Conservation (phyloP, 345 rosid genomes). For the Triadica sebifera region DNA sequence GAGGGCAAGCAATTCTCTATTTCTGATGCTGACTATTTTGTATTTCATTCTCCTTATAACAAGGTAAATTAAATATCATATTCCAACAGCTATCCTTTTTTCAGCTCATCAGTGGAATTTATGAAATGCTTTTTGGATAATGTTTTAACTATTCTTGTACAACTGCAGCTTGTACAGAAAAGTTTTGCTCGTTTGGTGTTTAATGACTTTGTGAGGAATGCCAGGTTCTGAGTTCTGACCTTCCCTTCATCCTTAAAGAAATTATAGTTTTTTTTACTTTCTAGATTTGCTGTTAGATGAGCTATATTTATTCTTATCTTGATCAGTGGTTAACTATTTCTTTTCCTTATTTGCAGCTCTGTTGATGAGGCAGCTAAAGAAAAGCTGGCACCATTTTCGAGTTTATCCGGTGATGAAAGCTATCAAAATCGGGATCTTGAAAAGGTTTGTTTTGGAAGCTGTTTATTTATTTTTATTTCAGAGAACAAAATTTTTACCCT, state of each 20-base stretch:
- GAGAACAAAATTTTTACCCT: background rate
- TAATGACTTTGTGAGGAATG: conserved; percentile 77
- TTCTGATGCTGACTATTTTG: conserved; percentile 71
- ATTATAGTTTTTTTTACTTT: background rate
- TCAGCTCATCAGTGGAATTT: background rate
- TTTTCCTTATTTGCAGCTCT: conserved; percentile 45
- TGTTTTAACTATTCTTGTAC: conserved; percentile 17
- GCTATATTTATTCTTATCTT: background rate
- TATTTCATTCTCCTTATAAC: conserved; percentile 98
- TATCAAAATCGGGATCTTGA: conserved; percentile 97
- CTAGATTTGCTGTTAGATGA: background rate
- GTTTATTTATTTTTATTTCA: background rate
- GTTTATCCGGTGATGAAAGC: conserved; percentile 76
- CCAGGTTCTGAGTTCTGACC: conserved; percentile 60
- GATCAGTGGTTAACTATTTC: conserved; percentile 9
- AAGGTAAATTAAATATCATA: conserved; percentile 46
- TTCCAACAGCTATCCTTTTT: background rate
- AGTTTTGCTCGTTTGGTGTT: conserved; percentile 90
- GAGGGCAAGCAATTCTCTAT: conserved; percentile 83
- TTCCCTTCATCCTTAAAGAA: conserved; percentile 5
- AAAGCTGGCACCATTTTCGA: conserved; percentile 75
- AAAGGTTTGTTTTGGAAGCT: conserved; percentile 50
- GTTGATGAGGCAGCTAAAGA: conserved; percentile 73
- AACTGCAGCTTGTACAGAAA: conserved; percentile 95
- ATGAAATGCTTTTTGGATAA: conserved; percentile 3